These are phyloP conservation scores for Chlamydomonas urium DNA, from an alignment of 139 green algal species.

Conservation along the genomic window DNA sequence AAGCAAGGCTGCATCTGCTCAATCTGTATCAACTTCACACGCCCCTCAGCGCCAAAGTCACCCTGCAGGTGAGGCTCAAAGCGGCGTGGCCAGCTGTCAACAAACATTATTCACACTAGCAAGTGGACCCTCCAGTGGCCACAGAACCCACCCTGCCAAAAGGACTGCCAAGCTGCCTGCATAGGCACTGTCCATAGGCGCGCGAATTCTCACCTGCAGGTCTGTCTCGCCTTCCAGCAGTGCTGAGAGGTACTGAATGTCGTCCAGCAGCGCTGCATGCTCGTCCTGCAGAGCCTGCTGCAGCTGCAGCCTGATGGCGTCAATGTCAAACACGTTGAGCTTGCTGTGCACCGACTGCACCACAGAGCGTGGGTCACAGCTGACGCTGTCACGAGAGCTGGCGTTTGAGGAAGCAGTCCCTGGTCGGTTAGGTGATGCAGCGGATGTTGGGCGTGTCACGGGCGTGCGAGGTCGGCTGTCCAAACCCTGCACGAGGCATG, in stretches of 20 bases:
- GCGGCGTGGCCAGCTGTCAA: too few relatives aligned
- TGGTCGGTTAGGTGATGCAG: slow-evolving; percentile 6
- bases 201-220: slow-evolving; percentile 38
- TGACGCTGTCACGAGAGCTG: not conserved
- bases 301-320: slow-evolving; percentile 25
- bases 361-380: not conserved
- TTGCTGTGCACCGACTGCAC: slow-evolving; percentile 14
- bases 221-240: slow-evolving; percentile 35
- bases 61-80: too few relatives aligned
- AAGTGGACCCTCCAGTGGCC: too few relatives aligned
- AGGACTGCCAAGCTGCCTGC: too few relatives aligned
- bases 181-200: too few relatives aligned
- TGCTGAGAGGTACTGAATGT: slow-evolving; percentile 36
- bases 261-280: slow-evolving; percentile 27
- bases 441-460: slow-evolving; percentile 10
- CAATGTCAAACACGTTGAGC: slow-evolving; percentile 35
- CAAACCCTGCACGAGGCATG: not conserved
- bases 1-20: too few relatives aligned
- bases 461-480: not conserved
- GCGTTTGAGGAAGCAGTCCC: slow-evolving; percentile 2
- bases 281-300: slow-evolving; percentile 24
- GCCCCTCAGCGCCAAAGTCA: too few relatives aligned
- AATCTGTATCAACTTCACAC: too few relatives aligned
- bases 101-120: too few relatives aligned
- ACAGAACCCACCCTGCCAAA: too few relatives aligned